Evolutionary conservation across 2,329 filamentous ascomycete species (phyloP), one percentile per base, ranked within the genome.

Genomic region (Penicillium griseofulvum): DNA sequence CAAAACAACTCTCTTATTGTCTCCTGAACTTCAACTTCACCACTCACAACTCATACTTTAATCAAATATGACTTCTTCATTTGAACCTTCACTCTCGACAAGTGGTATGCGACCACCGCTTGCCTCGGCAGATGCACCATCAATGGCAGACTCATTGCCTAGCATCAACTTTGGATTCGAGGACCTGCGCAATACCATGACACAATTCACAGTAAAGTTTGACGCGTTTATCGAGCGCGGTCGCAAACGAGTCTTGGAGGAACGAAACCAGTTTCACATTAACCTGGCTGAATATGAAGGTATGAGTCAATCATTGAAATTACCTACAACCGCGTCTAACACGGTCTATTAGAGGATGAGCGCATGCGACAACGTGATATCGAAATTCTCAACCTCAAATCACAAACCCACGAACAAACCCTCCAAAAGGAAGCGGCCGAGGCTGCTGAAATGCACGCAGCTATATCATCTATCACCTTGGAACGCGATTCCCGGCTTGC

Each of bases 131-230:
- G 79, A 81, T 64, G 81, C 77, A 49, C 80, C 81, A 11, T 84
- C 82, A 38, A 84, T 86, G 82, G 83, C 83, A 31, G 83, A 86
- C 69, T 81, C 81, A 44, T 84, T 99, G 9, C 94, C 94, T 34
- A 90, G 83, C 71, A 89, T 96, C 74, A 91, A 96, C 75, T 97
- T 99, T 73, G 91, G 91, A 55, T 97, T 97, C 74, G 92, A 97
- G 66, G 91, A 97, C 65, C 77, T 99, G 70, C 92, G 93, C 75
- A 91, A 93, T 68, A 89, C 91, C 75, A 97, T 99, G 94, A 83
- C 87, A 51, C 90, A 89, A 60, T 99, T 99, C 72, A 97, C 89
- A 0, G 83, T 85, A 9, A 88, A 86, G 65, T 99, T 99, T 66
- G 94, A 99, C 71, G 86, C 87, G 0, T 97, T 97, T 66, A 97